Percentiles rank a stretch among this genome's conserved stretches.
These are phyloP conservation scores for Candida buenavistaensis DNA, from an alignment of 1,139 yeast genomes.

Conservation along the genomic window DNA sequence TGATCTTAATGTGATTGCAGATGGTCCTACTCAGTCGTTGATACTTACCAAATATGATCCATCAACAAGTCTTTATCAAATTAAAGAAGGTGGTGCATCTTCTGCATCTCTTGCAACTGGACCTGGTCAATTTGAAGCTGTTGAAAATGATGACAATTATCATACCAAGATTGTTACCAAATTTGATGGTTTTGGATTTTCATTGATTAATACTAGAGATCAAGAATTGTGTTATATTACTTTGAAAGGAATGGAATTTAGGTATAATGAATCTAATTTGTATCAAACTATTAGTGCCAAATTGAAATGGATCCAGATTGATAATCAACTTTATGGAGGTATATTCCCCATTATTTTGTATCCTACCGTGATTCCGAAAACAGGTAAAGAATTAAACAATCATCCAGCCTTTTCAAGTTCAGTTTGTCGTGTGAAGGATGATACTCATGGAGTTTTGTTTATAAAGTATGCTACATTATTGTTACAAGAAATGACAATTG, in stretches of 20 bases:
- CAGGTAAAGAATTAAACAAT: slow-evolving; percentile 76
- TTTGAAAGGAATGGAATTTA: slow-evolving; percentile 74
- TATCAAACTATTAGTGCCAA: slow-evolving; percentile 80
- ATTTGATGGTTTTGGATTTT: slow-evolving; percentile 88
- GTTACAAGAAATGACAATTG: slow-evolving; percentile 88
- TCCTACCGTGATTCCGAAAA: slow-evolving; percentile 88
- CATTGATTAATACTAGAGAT: slow-evolving; percentile 67
- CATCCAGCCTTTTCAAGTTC: slow-evolving; percentile 93
- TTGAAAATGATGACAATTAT: slow-evolving; percentile 68
- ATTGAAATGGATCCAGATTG: slow-evolving; percentile 92
- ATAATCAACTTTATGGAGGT: slow-evolving; percentile 88
- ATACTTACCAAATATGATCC: slow-evolving; percentile 84
- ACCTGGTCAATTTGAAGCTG: slow-evolving; percentile 59
- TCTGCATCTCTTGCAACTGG: slow-evolving; percentile 21
- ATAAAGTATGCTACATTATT: slow-evolving; percentile 88
- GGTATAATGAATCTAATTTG: slow-evolving; percentile 80
- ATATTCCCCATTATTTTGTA: slow-evolving; percentile 86
- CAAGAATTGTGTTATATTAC: slow-evolving; percentile 85
- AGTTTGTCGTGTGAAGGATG: slow-evolving; percentile 80
- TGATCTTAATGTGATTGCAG: slow-evolving; percentile 91
- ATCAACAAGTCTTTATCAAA: slow-evolving; percentile 68
- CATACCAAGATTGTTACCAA: slow-evolving; percentile 60
- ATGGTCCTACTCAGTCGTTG: slow-evolving; percentile 91
- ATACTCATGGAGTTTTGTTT: slow-evolving; percentile 84
- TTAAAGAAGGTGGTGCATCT: slow-evolving; percentile 29